Conservation (phyloP, 768 basidiomycete genomes). For the Leucosporidium scottii region DNA sequence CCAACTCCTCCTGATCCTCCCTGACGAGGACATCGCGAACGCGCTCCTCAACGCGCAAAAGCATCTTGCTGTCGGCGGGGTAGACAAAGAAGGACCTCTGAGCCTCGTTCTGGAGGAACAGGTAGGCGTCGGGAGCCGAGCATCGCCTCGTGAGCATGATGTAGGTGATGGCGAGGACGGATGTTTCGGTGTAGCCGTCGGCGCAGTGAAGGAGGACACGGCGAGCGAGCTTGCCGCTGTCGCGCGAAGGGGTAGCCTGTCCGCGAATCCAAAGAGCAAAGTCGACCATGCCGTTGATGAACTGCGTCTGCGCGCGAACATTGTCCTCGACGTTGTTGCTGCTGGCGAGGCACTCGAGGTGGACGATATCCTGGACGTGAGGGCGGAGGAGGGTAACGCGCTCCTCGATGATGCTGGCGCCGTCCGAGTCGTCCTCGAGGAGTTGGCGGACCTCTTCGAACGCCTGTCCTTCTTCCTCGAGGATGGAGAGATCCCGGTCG, state of each 20-base stretch:
- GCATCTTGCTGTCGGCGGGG: constrained; percentile 62
- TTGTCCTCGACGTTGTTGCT: not conserved
- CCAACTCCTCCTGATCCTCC: constrained; percentile 20
- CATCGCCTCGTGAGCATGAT: constrained; percentile 57
- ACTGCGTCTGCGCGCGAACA: constrained; percentile 1
- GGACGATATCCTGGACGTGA: constrained; percentile 33
- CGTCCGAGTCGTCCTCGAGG: not conserved
- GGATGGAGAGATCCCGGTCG: constrained; percentile 10
- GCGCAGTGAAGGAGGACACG: constrained; percentile 70
- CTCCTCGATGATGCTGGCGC: constrained; percentile 3
- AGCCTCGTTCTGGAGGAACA: constrained; percentile 63
- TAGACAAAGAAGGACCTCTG: constrained; percentile 84
- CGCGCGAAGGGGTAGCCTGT: constrained; percentile 23
- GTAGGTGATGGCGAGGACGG: constrained; percentile 74
- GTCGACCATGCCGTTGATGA: constrained; percentile 32
- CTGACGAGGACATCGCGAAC: constrained; percentile 21
- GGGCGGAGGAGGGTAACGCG: constrained; percentile 17
- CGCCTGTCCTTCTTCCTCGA: constrained; percentile 23
- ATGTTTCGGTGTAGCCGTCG: constrained; percentile 90
- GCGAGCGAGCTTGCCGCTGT: constrained; percentile 27
- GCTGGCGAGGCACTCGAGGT: constrained; percentile 34
- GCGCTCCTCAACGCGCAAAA: constrained; percentile 29
- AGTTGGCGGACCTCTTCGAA: constrained; percentile 18
- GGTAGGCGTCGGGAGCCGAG: constrained; percentile 78
- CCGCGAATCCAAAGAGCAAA: constrained; percentile 35